phyloP scores from a whole-genome alignment of 495 filamentous ascomycete species.

The Entonaema liquescens region DNA sequence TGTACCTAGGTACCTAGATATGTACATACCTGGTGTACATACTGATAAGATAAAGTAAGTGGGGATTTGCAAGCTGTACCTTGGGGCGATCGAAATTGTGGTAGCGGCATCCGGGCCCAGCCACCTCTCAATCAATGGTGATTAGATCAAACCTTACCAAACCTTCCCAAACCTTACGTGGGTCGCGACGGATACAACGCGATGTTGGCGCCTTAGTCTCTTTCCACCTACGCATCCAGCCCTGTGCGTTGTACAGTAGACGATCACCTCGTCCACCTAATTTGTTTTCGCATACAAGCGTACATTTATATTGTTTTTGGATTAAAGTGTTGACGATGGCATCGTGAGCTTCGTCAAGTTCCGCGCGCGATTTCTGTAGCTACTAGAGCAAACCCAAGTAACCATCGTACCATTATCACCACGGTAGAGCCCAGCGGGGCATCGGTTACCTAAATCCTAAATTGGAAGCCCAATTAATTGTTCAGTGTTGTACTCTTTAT shows the following conservation, averaged over 20 bases:
- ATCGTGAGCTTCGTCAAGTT: not conserved
- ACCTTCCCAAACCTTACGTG: conserved; percentile 13
- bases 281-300: not conserved
- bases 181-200: conserved; percentile 32
- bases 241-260: conserved; percentile 32
- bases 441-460: not conserved
- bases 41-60: conserved; percentile 19
- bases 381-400: not conserved
- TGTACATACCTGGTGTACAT: too few relatives aligned
- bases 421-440: conserved; percentile 1
- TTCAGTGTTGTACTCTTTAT: not conserved
- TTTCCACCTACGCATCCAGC: conserved; percentile 6
- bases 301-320: not conserved
- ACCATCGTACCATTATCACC: conserved; percentile 8
- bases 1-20: not conserved
- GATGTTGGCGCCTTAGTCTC: conserved; percentile 35
- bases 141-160: conserved; percentile 12
- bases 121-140: not conserved
- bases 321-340: conserved; percentile 11
- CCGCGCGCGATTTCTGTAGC: conserved; percentile 18
- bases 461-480: conserved; percentile 1
- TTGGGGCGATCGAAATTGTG: conserved; percentile 23
- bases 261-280: conserved; percentile 8
- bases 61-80: not conserved
- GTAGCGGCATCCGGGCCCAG: conserved; percentile 19